phyloP scores from a whole-genome alignment of 2,329 filamentous ascomycete genomes.

The Alternaria novae-zelandiae region DNA sequence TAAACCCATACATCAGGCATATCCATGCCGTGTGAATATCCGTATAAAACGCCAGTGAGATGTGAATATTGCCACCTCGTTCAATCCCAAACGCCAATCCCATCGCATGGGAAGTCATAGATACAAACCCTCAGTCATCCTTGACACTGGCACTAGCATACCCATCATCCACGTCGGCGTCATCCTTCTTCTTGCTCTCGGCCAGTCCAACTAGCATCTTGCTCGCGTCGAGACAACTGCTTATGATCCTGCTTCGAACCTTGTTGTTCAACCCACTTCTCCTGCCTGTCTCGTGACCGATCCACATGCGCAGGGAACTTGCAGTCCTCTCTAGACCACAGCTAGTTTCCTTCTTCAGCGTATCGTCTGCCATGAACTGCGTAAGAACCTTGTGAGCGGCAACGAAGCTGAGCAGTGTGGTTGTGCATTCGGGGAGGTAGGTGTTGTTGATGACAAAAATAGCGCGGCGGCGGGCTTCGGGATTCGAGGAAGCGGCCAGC shows the following conservation, averaged over 20 bases:
- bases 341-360: slow-evolving; percentile 41
- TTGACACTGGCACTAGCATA: slow-evolving; percentile 39
- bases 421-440: slow-evolving; percentile 47
- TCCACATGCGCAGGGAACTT: slow-evolving; percentile 54
- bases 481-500: slow-evolving; percentile 52
- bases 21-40: not conserved
- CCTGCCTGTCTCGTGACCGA: slow-evolving; percentile 53
- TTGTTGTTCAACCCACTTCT: slow-evolving; percentile 49
- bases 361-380: slow-evolving; percentile 43
- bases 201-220: slow-evolving; percentile 52
- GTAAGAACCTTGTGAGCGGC: slow-evolving; percentile 53
- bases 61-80: not conserved
- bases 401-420: slow-evolving; percentile 56
- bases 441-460: slow-evolving; percentile 50
- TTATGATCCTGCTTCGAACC: slow-evolving; percentile 49
- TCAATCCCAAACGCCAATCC: not conserved
- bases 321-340: slow-evolving; percentile 54
- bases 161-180: slow-evolving; percentile 35
- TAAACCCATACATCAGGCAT: not conserved
- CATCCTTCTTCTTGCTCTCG: slow-evolving; percentile 15
- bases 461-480: slow-evolving; percentile 47
- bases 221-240: slow-evolving; percentile 51
- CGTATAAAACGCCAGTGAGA: not conserved
- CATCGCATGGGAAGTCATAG: not conserved
- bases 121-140: slow-evolving; percentile 20